Evolutionary conservation across 495 filamentous ascomycete species (phyloP).

Genomic region (Darksidea phi): DNA sequence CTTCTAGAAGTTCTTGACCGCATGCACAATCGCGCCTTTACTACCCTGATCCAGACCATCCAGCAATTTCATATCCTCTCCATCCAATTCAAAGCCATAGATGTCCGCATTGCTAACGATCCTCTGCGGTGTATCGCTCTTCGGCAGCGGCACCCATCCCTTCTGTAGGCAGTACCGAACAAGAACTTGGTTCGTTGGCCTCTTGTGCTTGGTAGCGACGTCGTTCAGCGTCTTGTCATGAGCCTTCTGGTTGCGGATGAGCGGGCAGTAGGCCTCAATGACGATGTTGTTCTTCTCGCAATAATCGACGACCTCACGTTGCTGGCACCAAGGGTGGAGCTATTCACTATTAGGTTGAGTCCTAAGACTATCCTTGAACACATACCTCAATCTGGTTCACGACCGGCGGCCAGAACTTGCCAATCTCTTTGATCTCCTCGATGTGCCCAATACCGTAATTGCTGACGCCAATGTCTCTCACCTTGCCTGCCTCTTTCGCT

Average conservation of each 20-base stretch:
- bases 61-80: conserved; percentile 49
- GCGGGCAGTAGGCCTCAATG: conserved; percentile 65
- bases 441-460: conserved; percentile 65
- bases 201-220: conserved; percentile 54
- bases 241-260: conserved; percentile 62
- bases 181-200: conserved; percentile 45
- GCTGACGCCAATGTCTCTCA: conserved; percentile 66
- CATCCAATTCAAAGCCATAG: conserved; percentile 48
- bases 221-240: conserved; percentile 55
- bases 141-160: conserved; percentile 52
- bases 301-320: conserved; percentile 59
- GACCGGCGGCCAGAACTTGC: conserved; percentile 62
- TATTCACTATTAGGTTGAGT: conserved; percentile 26
- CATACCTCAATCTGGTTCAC: conserved; percentile 69
- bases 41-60: conserved; percentile 43
- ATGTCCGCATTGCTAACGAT: conserved; percentile 52
- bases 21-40: conserved; percentile 40
- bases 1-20: conserved; percentile 33
- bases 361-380: background rate
- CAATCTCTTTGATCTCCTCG: conserved; percentile 61
- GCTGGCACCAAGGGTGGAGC: conserved; percentile 69
- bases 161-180: conserved; percentile 51
- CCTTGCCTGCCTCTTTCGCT: conserved; percentile 56
- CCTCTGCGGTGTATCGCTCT: conserved; percentile 50
- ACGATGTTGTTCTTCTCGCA: conserved; percentile 61